Percentiles rank a stretch among this genome's conserved stretches.
Conservation (phyloP, 768 basidiomycete genomes). For the Russula compacta region DNA sequence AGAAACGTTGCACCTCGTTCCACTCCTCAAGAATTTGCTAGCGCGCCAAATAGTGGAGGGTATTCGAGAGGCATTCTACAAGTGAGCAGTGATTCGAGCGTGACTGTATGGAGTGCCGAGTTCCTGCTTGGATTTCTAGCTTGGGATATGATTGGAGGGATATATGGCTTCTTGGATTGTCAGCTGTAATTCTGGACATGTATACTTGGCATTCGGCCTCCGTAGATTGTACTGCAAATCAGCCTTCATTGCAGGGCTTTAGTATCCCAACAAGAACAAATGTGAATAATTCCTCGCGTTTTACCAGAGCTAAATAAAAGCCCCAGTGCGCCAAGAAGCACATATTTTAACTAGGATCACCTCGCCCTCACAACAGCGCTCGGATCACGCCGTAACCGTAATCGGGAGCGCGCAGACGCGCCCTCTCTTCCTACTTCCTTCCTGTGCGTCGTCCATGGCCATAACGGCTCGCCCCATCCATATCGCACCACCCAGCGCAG, state of each 20-base stretch:
- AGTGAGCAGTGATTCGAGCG: not conserved
- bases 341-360: no score
- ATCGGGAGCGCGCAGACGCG: no score
- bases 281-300: conserved; percentile 53
- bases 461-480: no score
- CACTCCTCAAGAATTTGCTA: no score
- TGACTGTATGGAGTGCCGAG: not conserved
- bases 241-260: not conserved
- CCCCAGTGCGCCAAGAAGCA: conserved; percentile 20
- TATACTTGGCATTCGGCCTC: not conserved
- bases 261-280: conserved; percentile 6
- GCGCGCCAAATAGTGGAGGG: no score
- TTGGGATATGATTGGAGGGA: not conserved
- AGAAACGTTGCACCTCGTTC: not conserved
- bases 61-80: no score
- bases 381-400: no score
- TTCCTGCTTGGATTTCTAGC: not conserved
- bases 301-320: conserved; percentile 70
- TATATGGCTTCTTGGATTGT: not conserved
- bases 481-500: no score
- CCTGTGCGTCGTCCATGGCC: no score
- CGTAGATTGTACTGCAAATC: not conserved
- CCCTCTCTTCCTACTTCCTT: no score
- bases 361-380: no score
- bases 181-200: not conserved